Percentiles rank a stretch among this genome's conserved stretches.
phyloP scores from a whole-genome alignment of 78 protist species.

The Pigoraptor vietnamica region DNA sequence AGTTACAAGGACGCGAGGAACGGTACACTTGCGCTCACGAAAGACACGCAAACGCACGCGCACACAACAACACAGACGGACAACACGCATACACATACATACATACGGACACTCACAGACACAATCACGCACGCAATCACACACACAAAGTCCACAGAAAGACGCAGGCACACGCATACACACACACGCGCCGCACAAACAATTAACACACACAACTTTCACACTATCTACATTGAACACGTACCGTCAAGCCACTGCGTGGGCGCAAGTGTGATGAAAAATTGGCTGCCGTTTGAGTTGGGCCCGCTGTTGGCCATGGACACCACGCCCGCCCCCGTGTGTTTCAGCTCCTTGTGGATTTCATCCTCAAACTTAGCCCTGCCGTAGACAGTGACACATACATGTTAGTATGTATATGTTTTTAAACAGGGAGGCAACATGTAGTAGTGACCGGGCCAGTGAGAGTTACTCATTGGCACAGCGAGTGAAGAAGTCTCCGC shows the following conservation, averaged over 20 bases:
- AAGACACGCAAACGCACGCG: no score
- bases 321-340: constrained; percentile 83
- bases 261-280: constrained; percentile 82
- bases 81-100: not conserved
- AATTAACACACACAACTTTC: not conserved
- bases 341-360: constrained; percentile 56
- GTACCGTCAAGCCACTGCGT: constrained; percentile 63
- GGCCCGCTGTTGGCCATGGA: constrained; percentile 78
- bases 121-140: not conserved
- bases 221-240: no score
- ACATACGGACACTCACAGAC: not conserved
- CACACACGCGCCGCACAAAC: not conserved
- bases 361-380: constrained; percentile 71
- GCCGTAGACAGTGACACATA: no score
- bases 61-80: not conserved
- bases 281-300: constrained; percentile 67
- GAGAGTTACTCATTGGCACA: no score
- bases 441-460: no score
- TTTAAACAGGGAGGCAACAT: no score
- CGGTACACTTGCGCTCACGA: no score
- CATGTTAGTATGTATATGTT: no score
- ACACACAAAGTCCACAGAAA: not conserved
- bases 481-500: no score
- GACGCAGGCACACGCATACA: not conserved
- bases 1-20: no score